Percentiles rank a stretch among this genome's conserved stretches.
Conservation (phyloP, 441 rosid genomes). For the Monsonia emarginata region DNA sequence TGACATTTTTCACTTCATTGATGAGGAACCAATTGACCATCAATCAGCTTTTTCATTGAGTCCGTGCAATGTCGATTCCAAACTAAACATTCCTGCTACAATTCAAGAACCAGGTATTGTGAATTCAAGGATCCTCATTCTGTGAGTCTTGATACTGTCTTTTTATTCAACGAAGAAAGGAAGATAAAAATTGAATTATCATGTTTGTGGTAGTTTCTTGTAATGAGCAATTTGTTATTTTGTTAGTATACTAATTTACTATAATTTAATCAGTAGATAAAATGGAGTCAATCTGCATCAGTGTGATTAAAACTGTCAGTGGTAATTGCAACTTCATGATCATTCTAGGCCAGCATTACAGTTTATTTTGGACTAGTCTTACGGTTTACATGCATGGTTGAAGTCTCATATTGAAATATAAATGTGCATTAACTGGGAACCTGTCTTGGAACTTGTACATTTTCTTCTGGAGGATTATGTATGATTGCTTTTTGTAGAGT, state of each 20-base stretch:
- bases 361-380: neutral
- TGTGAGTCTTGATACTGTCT: slow-evolving; percentile 1
- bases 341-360: neutral
- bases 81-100: slow-evolving; percentile 24
- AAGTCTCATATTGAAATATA: neutral
- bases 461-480: neutral
- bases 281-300: neutral
- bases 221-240: neutral
- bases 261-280: neutral
- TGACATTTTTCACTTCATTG: slow-evolving; percentile 69
- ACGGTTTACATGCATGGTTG: neutral
- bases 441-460: neutral
- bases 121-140: neutral
- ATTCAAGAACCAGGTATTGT: slow-evolving; percentile 42
- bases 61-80: slow-evolving; percentile 31
- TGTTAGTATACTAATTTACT: neutral
- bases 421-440: neutral
- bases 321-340: no score
- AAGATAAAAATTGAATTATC: neutral
- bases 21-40: slow-evolving; percentile 44
- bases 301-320: neutral
- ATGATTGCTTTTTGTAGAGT: neutral
- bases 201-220: neutral
- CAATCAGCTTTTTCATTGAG: slow-evolving; percentile 40
- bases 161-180: slow-evolving; percentile 1